phyloP scores from a whole-genome alignment of 164 flowering plant species.

The Magnolia changhungtana region DNA sequence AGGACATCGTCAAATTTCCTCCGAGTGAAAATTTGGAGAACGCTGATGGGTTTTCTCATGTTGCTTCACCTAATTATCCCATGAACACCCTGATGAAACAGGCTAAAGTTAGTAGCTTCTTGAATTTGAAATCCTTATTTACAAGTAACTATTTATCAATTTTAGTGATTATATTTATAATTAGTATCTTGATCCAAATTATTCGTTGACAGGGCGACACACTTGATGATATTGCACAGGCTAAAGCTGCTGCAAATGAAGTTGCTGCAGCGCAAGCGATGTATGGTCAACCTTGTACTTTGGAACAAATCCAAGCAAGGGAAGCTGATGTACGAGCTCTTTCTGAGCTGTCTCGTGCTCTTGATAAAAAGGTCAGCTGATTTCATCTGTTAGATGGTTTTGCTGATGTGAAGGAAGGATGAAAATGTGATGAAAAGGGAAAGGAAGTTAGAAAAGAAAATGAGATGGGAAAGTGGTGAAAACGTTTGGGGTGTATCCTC shows the following conservation, averaged over 20 bases:
- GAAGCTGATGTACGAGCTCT: conserved; percentile 68
- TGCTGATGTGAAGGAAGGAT: too few relatives aligned
- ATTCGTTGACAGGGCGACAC: conserved; percentile 32
- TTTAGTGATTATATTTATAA: not conserved
- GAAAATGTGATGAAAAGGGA: too few relatives aligned
- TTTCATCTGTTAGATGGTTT: not conserved
- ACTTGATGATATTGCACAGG: conserved; percentile 31
- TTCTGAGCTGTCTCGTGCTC: conserved; percentile 52
- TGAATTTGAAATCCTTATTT: not conserved
- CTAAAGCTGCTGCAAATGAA: conserved; percentile 41
- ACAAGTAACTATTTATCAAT: not conserved
- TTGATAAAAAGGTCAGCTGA: conserved; percentile 56
- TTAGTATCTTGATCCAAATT: conserved; percentile 2
- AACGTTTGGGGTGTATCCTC: too few relatives aligned
- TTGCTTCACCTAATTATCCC: conserved; percentile 31
- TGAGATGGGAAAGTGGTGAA: too few relatives aligned
- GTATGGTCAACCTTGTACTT: conserved; percentile 35
- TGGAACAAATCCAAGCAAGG: conserved; percentile 52
- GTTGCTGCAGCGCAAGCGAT: conserved; percentile 33
- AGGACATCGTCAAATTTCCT: conserved; percentile 23
- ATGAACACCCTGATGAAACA: conserved; percentile 38
- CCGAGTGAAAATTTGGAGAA: conserved; percentile 32
- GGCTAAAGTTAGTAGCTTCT: conserved; percentile 33
- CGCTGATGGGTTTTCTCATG: conserved; percentile 21
- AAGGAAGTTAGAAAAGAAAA: too few relatives aligned